Base-by-base conservation (phyloP, 768 basidiomycete species). In the Collybia sordida region DNA sequence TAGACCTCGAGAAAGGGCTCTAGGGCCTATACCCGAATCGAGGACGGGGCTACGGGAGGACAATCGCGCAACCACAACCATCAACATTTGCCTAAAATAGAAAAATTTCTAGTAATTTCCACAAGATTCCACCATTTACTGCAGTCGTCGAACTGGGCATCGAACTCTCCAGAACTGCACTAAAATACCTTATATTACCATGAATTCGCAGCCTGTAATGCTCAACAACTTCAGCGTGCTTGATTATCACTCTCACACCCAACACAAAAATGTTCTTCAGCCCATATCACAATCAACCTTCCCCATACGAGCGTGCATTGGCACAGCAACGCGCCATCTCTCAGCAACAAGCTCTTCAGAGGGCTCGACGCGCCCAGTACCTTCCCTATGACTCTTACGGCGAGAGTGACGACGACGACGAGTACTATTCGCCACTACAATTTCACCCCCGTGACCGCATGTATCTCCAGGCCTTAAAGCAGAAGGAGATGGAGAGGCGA, bases 321-420 rank as follows among this genome's bases (percentile, higher is more conserved):
- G 52, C 63, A 19, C 55, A 54, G 23, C 47, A 56, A 25, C 50
- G 38, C 17, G 49, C 47, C 42, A 59, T 61, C 3, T 62, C 66
- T 3, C 62, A 61, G 17, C 64, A 64, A 28, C 51, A 68, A 15
- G 71, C 69, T 5, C 68, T 68, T 18, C 64, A 63, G 31, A 71
- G 69, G 18, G 61, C 64, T 1, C 68, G 69, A 17, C 64, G 70
- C 34, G 65, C 69, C 9, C 64, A 69, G 45, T 77, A 73, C 49
- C 67, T 77, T 23, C 76, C 75, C 4, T 44, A 57, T 43, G 58
- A 56, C 14, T n/a, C n/a, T n/a, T 34, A 54, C 19, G 66, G 71
- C 14, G 74, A 75, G 41, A 60, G 62, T 17, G 62, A 63, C 36
- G 64, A 66, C 38, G 63, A 64, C 19, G 59, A 59, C 43, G 67